phyloP scores from a whole-genome alignment of 2,329 filamentous ascomycete species.

The Myriosclerotinia duriaeana region DNA sequence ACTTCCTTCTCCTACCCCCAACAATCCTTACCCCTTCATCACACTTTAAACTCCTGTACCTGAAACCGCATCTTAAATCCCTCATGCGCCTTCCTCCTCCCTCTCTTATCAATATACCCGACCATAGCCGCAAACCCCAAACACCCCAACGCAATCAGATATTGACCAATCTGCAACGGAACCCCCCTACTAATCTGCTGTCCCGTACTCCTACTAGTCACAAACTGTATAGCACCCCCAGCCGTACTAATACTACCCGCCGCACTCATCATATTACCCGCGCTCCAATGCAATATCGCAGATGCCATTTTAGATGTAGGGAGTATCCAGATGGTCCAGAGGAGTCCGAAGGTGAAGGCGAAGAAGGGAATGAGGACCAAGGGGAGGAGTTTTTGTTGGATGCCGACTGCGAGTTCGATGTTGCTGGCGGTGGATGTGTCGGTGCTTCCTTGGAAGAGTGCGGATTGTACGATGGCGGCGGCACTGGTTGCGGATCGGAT shows the following conservation, averaged over 20 bases:
- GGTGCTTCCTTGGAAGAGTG: neutral
- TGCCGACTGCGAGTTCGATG: constrained; percentile 8
- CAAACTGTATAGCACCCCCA: constrained; percentile 1
- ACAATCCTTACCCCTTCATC: neutral
- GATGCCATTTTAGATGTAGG: neutral
- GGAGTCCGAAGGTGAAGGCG: constrained; percentile 5
- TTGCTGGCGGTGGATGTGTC: neutral
- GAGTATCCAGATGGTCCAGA: neutral
- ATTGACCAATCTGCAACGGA: neutral
- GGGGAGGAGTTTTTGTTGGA: constrained; percentile 6
- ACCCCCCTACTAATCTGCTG: constrained; percentile 12
- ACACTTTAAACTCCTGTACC: constrained; percentile 4
- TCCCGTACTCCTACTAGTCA: constrained; percentile 1
- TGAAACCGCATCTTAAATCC: constrained; percentile 14
- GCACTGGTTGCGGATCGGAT: neutral
- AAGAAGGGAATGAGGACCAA: constrained; percentile 9
- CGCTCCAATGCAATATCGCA: constrained; percentile 1
- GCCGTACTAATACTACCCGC: constrained; percentile 1
- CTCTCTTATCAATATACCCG: constrained; percentile 18
- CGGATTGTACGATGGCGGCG: neutral
- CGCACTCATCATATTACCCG: constrained; percentile 10
- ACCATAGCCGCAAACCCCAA: constrained; percentile 6
- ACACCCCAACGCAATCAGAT: constrained; percentile 11
- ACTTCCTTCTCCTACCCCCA: too few species aligned
- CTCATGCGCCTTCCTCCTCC: constrained; percentile 3